Percentiles rank a stretch among this genome's conserved stretches.
Conservation (phyloP, 2,329 filamentous ascomycete species). For the Ascochyta koolunga region DNA sequence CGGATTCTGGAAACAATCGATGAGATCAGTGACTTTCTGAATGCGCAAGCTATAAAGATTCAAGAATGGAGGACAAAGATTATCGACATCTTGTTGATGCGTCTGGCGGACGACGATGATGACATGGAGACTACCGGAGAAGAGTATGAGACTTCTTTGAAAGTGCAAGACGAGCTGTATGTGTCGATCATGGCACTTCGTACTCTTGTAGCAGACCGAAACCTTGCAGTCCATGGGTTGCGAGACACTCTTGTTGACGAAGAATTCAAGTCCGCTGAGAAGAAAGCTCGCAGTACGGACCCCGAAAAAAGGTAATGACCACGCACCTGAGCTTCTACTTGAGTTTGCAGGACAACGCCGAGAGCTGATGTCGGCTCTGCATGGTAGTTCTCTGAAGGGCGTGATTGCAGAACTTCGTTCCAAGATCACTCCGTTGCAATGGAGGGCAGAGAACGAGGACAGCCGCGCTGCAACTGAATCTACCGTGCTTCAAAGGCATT, state of each 20-base stretch:
- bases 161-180: constrained; percentile 86
- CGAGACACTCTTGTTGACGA: constrained; percentile 75
- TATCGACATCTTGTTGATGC: constrained; percentile 71
- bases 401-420: constrained; percentile 73
- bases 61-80: constrained; percentile 77
- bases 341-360: constrained; percentile 59
- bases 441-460: constrained; percentile 61
- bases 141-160: constrained; percentile 87
- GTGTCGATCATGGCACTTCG: constrained; percentile 82
- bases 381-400: constrained; percentile 70
- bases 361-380: constrained; percentile 55
- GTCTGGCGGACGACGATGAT: constrained; percentile 86
- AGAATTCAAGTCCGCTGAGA: constrained; percentile 69
- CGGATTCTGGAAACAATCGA: constrained; percentile 70
- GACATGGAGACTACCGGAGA: constrained; percentile 78
- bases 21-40: constrained; percentile 68
- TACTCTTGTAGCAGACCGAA: constrained; percentile 77
- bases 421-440: constrained; percentile 64
- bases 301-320: constrained; percentile 60
- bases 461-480: constrained; percentile 67
- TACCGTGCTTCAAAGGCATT: constrained; percentile 66
- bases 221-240: constrained; percentile 76
- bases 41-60: constrained; percentile 73
- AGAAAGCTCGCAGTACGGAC: constrained; percentile 65
- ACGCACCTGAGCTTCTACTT: constrained; percentile 70